Conservation (phyloP, 2,329 filamentous ascomycete species). For the Ophiostoma triangulosporum region DNA sequence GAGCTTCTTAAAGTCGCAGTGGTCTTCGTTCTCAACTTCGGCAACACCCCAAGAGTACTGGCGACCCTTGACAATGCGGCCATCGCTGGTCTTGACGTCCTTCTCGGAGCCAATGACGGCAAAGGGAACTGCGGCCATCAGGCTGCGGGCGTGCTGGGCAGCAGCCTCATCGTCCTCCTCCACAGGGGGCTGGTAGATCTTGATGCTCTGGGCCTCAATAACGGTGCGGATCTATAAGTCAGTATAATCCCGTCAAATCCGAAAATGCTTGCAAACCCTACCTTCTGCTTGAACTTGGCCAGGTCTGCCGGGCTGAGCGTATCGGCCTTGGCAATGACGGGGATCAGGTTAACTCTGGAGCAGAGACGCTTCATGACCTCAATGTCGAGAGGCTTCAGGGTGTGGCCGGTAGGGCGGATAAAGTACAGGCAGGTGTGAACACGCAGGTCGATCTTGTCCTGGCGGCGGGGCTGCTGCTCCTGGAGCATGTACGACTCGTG, state of each 20-base stretch:
- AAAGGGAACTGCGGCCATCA: conserved; percentile 97
- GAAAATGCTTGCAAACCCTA: conserved; percentile 22
- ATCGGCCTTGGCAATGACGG: conserved; percentile 96
- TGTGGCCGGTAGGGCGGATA: conserved; percentile 96
- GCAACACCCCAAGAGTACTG: conserved; percentile 99
- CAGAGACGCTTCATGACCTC: conserved; percentile 99
- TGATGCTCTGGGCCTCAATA: conserved; percentile 97
- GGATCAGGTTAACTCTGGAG: conserved; percentile 95
- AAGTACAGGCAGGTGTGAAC: conserved; percentile 99
- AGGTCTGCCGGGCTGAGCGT: conserved; percentile 89
- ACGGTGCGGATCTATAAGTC: conserved; percentile 67
- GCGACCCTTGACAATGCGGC: conserved; percentile 94
- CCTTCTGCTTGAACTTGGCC: conserved; percentile 86
- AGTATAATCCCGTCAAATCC: not conserved
- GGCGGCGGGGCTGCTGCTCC: conserved; percentile 95
- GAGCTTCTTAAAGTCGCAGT: conserved; percentile 99
- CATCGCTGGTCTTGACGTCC: conserved; percentile 92
- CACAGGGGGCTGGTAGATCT: conserved; percentile 95
- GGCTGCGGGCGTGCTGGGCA: conserved; percentile 81
- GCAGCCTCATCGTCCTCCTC: conserved; percentile 98
- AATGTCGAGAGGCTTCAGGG: conserved; percentile 94
- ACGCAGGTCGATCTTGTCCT: conserved; percentile 98
- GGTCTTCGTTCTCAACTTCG: conserved; percentile 98
- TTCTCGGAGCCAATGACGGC: conserved; percentile 98
- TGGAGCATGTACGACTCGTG: conserved; percentile 99